Evolutionary conservation across 148 eudicot species (phyloP).

Genomic region (Vaccinium darrowii): DNA sequence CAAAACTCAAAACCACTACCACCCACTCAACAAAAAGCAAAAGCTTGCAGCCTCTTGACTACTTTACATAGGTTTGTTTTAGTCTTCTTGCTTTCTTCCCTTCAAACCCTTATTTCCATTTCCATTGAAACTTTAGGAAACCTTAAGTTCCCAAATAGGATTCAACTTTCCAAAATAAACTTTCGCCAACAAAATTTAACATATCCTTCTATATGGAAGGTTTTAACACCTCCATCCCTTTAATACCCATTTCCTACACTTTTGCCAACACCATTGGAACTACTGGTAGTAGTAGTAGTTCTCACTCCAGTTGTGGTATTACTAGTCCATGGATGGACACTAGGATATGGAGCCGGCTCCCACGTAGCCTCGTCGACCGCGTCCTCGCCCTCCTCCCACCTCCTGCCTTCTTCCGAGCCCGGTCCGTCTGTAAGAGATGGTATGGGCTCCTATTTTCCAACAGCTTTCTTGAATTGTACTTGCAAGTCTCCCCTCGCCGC

Average conservation of each 20-base stretch:
- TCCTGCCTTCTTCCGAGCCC: slow-evolving; percentile 76
- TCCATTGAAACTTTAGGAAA: slow-evolving; percentile 22
- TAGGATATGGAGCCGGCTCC: slow-evolving; percentile 84
- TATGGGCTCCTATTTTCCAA: slow-evolving; percentile 70
- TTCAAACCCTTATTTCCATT: background rate
- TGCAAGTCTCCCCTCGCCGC: slow-evolving; percentile 52
- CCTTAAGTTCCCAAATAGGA: slow-evolving; percentile 23
- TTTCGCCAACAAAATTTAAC: background rate
- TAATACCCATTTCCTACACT: slow-evolving; percentile 42
- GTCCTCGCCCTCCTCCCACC: slow-evolving; percentile 76
- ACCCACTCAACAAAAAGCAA: background rate
- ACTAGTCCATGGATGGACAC: slow-evolving; percentile 68
- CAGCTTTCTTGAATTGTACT: slow-evolving; percentile 63
- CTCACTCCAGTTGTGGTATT: background rate
- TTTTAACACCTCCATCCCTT: slow-evolving; percentile 35
- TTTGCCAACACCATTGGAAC: slow-evolving; percentile 17
- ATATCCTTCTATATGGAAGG: slow-evolving; percentile 54
- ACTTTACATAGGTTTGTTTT: background rate
- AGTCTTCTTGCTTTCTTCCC: background rate
- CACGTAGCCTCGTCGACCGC: slow-evolving; percentile 58
- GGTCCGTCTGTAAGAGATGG: slow-evolving; percentile 91
- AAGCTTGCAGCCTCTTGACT: no score
- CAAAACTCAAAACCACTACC: background rate
- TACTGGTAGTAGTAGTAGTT: background rate
- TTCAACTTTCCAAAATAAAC: background rate